Percentiles rank a stretch among this genome's conserved stretches.
These are phyloP conservation scores for Collariella sp. DNA, from an alignment of 495 filamentous ascomycete genomes.

Conservation along the genomic window DNA sequence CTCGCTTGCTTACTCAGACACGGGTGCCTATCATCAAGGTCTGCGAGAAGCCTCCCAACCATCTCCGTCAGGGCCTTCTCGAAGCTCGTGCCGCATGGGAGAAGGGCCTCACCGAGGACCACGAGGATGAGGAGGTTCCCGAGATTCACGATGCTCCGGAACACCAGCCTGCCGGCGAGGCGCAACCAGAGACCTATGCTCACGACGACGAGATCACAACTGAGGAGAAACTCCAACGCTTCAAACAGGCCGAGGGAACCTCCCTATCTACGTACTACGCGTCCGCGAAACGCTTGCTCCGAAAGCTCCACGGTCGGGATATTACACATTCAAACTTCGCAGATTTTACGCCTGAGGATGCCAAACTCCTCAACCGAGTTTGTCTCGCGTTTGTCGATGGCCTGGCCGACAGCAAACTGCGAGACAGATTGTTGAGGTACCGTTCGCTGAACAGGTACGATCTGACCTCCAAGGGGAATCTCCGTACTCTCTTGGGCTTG, in stretches of 20 bases:
- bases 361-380: slow-evolving; percentile 38
- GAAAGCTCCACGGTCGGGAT: slow-evolving; percentile 39
- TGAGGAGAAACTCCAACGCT: slow-evolving; percentile 25
- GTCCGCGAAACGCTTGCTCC: slow-evolving; percentile 38
- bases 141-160: slow-evolving; percentile 32
- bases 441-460: slow-evolving; percentile 29
- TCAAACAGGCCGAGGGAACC: slow-evolving; percentile 30
- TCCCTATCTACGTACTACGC: slow-evolving; percentile 34
- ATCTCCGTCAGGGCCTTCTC: slow-evolving; percentile 44
- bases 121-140: slow-evolving; percentile 37
- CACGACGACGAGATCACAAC: background rate
- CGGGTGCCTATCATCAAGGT: slow-evolving; percentile 77
- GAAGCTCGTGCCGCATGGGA: slow-evolving; percentile 56
- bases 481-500: slow-evolving; percentile 39
- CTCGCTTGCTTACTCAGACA: slow-evolving; percentile 59
- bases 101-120: slow-evolving; percentile 29
- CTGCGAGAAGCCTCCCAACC: slow-evolving; percentile 54
- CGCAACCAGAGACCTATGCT: background rate
- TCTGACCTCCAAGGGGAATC: slow-evolving; percentile 16
- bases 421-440: slow-evolving; percentile 29
- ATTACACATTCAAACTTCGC: slow-evolving; percentile 31
- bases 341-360: slow-evolving; percentile 32
- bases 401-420: slow-evolving; percentile 35
- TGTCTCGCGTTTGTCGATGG: slow-evolving; percentile 42
- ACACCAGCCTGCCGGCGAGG: slow-evolving; percentile 6